Evolutionary conservation across 805 yeast species (phyloP).

Genomic region (Ogataea ganodermae): DNA sequence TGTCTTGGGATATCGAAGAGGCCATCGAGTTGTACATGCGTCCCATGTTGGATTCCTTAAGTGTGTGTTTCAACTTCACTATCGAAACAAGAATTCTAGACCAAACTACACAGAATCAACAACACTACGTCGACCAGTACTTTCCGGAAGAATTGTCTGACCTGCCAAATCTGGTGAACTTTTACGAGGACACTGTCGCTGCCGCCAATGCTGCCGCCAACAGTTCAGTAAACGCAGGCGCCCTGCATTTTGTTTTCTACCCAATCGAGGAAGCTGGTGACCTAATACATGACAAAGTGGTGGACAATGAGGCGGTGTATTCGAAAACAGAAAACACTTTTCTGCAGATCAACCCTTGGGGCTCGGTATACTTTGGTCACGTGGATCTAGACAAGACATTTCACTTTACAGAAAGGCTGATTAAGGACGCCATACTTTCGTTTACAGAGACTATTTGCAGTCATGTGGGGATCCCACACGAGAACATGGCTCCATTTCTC

Average conservation of each 20-base stretch:
- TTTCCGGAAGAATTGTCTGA: slow-evolving; percentile 28
- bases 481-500: slow-evolving; percentile 25
- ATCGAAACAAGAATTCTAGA: slow-evolving; percentile 9
- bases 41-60: slow-evolving; percentile 10
- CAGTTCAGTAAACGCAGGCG: slow-evolving; percentile 1
- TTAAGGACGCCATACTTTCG: slow-evolving; percentile 30
- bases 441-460: slow-evolving; percentile 26
- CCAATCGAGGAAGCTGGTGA: slow-evolving; percentile 30
- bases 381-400: background rate
- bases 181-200: slow-evolving; percentile 19
- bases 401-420: background rate
- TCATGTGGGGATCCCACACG: slow-evolving; percentile 22
- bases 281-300: slow-evolving; percentile 13
- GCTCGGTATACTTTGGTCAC: slow-evolving; percentile 32
- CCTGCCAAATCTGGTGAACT: slow-evolving; percentile 24
- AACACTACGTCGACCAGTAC: slow-evolving; percentile 16
- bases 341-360: slow-evolving; percentile 26
- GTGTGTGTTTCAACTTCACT: slow-evolving; percentile 13
- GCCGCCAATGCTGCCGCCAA: background rate
- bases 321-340: slow-evolving; percentile 23
- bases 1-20: slow-evolving; percentile 22
- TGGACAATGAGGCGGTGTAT: slow-evolving; percentile 21
- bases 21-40: slow-evolving; percentile 20
- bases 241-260: slow-evolving; percentile 24
- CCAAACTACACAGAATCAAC: background rate